These are phyloP conservation scores for Candida schatavii DNA, from an alignment of 805 yeast genomes.

Conservation along the genomic window DNA sequence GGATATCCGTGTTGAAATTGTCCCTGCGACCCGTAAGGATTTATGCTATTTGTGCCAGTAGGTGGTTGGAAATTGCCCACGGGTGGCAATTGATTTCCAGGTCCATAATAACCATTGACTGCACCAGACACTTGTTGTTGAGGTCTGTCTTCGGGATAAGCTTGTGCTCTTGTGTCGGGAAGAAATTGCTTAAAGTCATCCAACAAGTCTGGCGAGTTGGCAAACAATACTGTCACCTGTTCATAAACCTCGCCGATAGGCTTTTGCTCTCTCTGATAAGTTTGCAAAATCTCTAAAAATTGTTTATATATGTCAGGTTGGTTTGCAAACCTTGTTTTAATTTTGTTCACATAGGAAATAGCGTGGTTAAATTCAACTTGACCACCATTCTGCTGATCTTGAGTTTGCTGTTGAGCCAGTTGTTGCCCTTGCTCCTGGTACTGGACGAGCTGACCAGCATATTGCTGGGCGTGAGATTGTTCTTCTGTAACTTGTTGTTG, in stretches of 20 bases:
- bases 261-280: slow-evolving; percentile 93
- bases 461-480: not conserved
- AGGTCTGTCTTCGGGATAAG: slow-evolving; percentile 7
- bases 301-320: slow-evolving; percentile 96
- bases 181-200: slow-evolving; percentile 94
- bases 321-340: slow-evolving; percentile 86
- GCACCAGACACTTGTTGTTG: slow-evolving; percentile 20
- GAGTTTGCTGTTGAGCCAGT: slow-evolving; percentile 9
- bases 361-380: slow-evolving; percentile 98
- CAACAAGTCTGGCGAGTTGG: slow-evolving; percentile 89
- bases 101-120: slow-evolving; percentile 24
- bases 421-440: slow-evolving; percentile 6
- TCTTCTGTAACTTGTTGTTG: slow-evolving; percentile 8
- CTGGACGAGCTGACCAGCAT: slow-evolving; percentile 7
- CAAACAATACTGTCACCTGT: slow-evolving; percentile 84
- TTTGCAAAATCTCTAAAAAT: slow-evolving; percentile 90
- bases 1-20: slow-evolving; percentile 16
- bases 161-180: slow-evolving; percentile 70
- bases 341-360: slow-evolving; percentile 91
- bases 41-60: slow-evolving; percentile 26
- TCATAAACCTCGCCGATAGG: slow-evolving; percentile 94
- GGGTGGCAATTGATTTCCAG: slow-evolving; percentile 68
- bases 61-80: slow-evolving; percentile 86
- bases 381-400: slow-evolving; percentile 37
- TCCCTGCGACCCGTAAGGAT: slow-evolving; percentile 21